phyloP scores from a whole-genome alignment of 2,329 filamentous ascomycete genomes.

The Teratosphaeria zuluensis region DNA sequence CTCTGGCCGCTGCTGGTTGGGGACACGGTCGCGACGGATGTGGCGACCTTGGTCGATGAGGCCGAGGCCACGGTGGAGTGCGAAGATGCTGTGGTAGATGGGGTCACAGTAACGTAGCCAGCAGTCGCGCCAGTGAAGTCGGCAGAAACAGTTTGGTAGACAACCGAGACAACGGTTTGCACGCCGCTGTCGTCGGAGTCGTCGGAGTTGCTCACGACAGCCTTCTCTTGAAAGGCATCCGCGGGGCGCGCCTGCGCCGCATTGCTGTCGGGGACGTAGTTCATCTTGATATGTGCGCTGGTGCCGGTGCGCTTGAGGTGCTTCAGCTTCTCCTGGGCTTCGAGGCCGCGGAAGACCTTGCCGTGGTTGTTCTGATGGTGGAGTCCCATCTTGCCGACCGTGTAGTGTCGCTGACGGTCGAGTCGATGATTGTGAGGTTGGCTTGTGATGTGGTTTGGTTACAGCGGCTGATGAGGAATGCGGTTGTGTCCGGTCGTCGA shows the following conservation, averaged over 20 bases:
- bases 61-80: slow-evolving; percentile 2
- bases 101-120: slow-evolving; percentile 20
- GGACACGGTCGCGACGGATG: slow-evolving; percentile 2
- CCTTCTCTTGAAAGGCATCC: slow-evolving; percentile 6
- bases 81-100: slow-evolving; percentile 5
- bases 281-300: slow-evolving; percentile 14
- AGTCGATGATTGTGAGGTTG: slow-evolving; percentile 2
- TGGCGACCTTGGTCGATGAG: slow-evolving; percentile 1
- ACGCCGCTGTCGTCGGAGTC: slow-evolving; percentile 10
- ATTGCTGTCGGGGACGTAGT: slow-evolving; percentile 17
- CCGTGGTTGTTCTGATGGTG: slow-evolving; percentile 21
- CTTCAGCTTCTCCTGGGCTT: slow-evolving; percentile 14
- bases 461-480: slow-evolving; percentile 4
- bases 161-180: slow-evolving; percentile 31
- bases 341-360: slow-evolving; percentile 19
- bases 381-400: slow-evolving; percentile 17
- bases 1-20: not conserved
- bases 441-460: not conserved
- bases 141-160: slow-evolving; percentile 44
- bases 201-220: not conserved
- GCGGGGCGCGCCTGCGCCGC: slow-evolving; percentile 4
- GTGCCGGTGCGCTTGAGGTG: slow-evolving; percentile 19
- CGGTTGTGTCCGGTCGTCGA: slow-evolving; percentile 4
- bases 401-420: slow-evolving; percentile 2
- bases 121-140: slow-evolving; percentile 41